Percentiles rank a stretch among this genome's conserved stretches.
Conservation (phyloP, 805 yeast genomes). For the Lipomyces oligophaga region DNA sequence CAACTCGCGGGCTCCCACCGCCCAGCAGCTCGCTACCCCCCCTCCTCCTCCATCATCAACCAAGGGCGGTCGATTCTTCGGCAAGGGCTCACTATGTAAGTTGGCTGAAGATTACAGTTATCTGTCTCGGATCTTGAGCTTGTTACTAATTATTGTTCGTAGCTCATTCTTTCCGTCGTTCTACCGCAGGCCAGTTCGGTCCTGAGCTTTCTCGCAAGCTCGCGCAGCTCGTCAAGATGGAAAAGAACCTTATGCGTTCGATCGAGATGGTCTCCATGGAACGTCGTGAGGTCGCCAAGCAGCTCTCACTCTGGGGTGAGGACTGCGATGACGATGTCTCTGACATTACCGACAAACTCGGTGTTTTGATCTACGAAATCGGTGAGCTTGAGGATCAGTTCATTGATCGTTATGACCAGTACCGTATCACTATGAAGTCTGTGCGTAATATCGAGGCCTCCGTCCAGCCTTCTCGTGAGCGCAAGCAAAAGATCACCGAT, state of each 20-base stretch:
- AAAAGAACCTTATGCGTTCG: slow-evolving; percentile 91
- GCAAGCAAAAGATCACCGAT: slow-evolving; percentile 95
- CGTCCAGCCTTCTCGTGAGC: slow-evolving; percentile 97
- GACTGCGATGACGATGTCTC: slow-evolving; percentile 96
- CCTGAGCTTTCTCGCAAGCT: slow-evolving; percentile 93
- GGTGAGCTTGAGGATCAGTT: slow-evolving; percentile 98
- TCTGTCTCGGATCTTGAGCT: too few species aligned
- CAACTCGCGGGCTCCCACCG: slow-evolving; percentile 94
- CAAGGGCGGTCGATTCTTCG: slow-evolving; percentile 79
- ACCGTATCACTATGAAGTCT: slow-evolving; percentile 91
- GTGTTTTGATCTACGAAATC: slow-evolving; percentile 90
- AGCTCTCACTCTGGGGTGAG: slow-evolving; percentile 96
- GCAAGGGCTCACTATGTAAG: slow-evolving; percentile 38
- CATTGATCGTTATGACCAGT: slow-evolving; percentile 97
- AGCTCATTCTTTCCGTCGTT: slow-evolving; percentile 29
- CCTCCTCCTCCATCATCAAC: slow-evolving; percentile 94
- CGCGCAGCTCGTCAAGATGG: slow-evolving; percentile 89
- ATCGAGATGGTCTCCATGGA: slow-evolving; percentile 90
- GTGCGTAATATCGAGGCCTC: slow-evolving; percentile 95
- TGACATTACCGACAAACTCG: slow-evolving; percentile 95
- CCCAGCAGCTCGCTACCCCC: slow-evolving; percentile 88
- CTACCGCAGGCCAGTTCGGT: slow-evolving; percentile 72
- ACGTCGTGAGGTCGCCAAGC: slow-evolving; percentile 95
- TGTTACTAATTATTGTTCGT: too few species aligned
- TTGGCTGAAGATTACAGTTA: too few species aligned